Base-by-base conservation (phyloP, 352 stramenopile species). In the Phytophthora citricola region DNA sequence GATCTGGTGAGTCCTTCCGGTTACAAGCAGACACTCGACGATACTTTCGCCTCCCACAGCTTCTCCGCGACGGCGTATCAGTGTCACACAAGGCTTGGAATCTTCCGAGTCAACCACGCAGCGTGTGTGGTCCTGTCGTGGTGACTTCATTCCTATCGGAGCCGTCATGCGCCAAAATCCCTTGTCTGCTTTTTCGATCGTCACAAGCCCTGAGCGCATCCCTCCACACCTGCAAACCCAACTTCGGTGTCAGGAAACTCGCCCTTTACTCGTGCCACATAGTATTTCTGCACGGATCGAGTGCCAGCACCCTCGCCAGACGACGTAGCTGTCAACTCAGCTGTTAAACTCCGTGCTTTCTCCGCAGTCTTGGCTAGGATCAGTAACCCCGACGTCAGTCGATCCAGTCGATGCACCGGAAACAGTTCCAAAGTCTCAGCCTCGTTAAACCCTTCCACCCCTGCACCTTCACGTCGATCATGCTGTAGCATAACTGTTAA, bases 1-100 rank as follows among this genome's bases (percentile, higher is more conserved):
- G 68, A 99, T 98, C 76, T 99, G 96, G 75, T 99, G 97, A 5
- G 94, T 98, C 8, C 97, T 68, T 5, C 97, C 97, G 8, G 97
- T 98, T 22, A 92, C 69, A 34, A 96, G 95, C 46, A 90, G 79
- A 58, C 88, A 97, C 50, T 98, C 76, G 8, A 99, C 82, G 41
- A 99, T 62, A 38, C 89, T 93, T 53, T 88, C 60, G 4, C 59
- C 53, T 4, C 34, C 20, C 12, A 66, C 62, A n/a, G 59, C 46
- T 34, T 63, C 17, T 20, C 17, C 65, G 24, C 62, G 60, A 61
- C 66, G 65, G 51, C 70, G 70, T 24, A 89, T 39, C 12, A 89
- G 61, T 29, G 79, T 87, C 47, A 79, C 61, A 32, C 71, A 80
- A 20, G 50, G 12, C 58, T 90, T 87, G 14, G 61, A 60, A 32